Conservation (phyloP, 2,329 filamentous ascomycete species). For the Penicillium verrucosum region DNA sequence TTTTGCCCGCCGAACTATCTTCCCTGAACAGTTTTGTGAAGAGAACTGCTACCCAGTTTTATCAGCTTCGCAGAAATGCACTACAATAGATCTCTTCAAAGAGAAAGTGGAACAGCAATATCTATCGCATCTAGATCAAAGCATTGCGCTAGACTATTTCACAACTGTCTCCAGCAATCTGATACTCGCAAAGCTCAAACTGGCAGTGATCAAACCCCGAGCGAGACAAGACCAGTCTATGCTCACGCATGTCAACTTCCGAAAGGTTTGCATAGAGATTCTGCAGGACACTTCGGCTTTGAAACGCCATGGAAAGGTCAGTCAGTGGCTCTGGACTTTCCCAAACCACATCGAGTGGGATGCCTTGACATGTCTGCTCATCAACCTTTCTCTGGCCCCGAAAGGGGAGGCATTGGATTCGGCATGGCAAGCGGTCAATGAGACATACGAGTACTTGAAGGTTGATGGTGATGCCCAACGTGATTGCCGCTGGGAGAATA, state of each 20-base stretch:
- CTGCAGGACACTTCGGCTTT: conserved; percentile 15
- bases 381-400: conserved; percentile 8
- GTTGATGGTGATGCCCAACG: background rate
- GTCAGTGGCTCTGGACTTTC: conserved; percentile 22
- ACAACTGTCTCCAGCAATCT: conserved; percentile 12
- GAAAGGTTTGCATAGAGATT: conserved; percentile 14
- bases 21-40: conserved; percentile 18
- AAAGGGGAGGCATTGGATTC: background rate
- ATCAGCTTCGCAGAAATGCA: conserved; percentile 13
- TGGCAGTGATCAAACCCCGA: conserved; percentile 11
- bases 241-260: conserved; percentile 1
- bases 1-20: conserved; percentile 21
- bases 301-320: conserved; percentile 11
- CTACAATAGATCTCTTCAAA: conserved; percentile 18
- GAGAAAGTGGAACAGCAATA: conserved; percentile 10
- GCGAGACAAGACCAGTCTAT: background rate
- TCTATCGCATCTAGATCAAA: conserved; percentile 13
- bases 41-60: conserved; percentile 18
- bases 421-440: conserved; percentile 10
- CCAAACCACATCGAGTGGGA: conserved; percentile 24
- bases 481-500: background rate
- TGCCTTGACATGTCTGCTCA: conserved; percentile 13
- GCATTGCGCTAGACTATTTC: conserved; percentile 15
- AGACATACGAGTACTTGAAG: conserved; percentile 18
- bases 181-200: conserved; percentile 14